Evolutionary conservation across 805 yeast genomes (phyloP).

Genomic region (Metschnikowia shivogae): DNA sequence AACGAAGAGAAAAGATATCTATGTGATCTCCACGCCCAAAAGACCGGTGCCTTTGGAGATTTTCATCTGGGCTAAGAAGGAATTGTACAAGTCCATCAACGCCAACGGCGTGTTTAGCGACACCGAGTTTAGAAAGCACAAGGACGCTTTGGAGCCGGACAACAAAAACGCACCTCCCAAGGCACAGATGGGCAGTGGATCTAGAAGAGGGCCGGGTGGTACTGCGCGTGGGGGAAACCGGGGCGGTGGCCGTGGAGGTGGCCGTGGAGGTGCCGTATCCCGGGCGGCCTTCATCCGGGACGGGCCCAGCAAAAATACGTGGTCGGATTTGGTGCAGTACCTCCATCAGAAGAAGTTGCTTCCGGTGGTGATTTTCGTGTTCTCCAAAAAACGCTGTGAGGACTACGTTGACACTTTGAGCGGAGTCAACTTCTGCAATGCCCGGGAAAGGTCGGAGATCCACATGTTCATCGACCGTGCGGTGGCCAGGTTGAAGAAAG

Average conservation of each 20-base stretch:
- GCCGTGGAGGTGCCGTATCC: constrained; percentile 11
- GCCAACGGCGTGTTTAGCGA: constrained; percentile 67
- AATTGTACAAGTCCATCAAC: constrained; percentile 69
- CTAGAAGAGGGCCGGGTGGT: constrained; percentile 42
- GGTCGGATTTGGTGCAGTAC: constrained; percentile 69
- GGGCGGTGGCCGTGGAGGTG: constrained; percentile 19
- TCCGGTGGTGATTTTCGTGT: constrained; percentile 92
- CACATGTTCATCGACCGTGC: constrained; percentile 92
- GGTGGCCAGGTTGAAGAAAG: constrained; percentile 78
- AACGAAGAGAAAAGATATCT: constrained; percentile 91
- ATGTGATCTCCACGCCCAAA: constrained; percentile 93
- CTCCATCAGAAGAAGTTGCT: constrained; percentile 64
- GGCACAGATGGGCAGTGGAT: constrained; percentile 35
- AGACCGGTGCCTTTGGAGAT: constrained; percentile 96
- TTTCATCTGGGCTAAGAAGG: constrained; percentile 75
- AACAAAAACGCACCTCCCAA: constrained; percentile 33
- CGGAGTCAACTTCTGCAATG: constrained; percentile 73
- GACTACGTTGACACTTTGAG: constrained; percentile 79
- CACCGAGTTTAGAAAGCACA: constrained; percentile 58
- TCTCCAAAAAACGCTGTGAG: constrained; percentile 90
- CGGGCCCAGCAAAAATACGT: constrained; percentile 75
- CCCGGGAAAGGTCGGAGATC: constrained; percentile 84
- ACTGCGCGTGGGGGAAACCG: constrained; percentile 42
- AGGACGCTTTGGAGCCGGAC: constrained; percentile 44
- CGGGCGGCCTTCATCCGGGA: constrained; percentile 38